Base-by-base conservation (phyloP, 1,284 basidiomycete species). In the Puccinia novopanici region DNA sequence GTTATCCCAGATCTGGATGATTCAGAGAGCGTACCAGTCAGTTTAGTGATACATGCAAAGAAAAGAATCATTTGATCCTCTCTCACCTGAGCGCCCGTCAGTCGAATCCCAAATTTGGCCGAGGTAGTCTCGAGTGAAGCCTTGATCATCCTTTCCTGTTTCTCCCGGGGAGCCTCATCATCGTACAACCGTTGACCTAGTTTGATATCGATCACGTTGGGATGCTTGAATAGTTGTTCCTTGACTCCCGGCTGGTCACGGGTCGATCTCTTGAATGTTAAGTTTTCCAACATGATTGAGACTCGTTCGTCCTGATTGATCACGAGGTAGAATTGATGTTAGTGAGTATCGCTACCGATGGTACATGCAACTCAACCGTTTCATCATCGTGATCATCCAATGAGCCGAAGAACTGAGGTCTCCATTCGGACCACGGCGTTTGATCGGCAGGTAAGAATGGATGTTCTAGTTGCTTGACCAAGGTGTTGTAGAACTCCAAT, bases 131-230 rank as follows among this genome's bases (percentile, higher is more conserved):
- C 67, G 17, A 42, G 52, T 22, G 67, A 67, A 15, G 76, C 63
- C 45, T 37, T 48, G 24, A 22, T 57, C 76, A 79, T 79, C 27
- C 76, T 48, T 52, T 42, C 55, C 54, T 40, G 27, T 50, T 79
- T 79, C 22, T 79, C 76, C 61, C 48, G 52, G 19, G 67, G 52
- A 13, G 76, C 76, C 15, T 59, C n/a, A 48, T 79, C 54, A 70
- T 79, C 76, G 30, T 79, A 79, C 45, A 79, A 50, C 34, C 55
- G 30, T 40, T 79, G 50, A n/a, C 76, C 76, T 45, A 79, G 54
- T 42, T 79, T 79, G 65, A 79, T 79, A 61, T 79, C 76, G 54
- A 79, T 55, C 19, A 79, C 55, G 27, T 71, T 79, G 45, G 76
- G 76, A 70, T 71, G 76, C 15, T 24, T 71, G 42, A 79, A 79